Evolutionary conservation across 129 eudicot genomes (phyloP).

Genomic region (Flaveria bidentis): DNA sequence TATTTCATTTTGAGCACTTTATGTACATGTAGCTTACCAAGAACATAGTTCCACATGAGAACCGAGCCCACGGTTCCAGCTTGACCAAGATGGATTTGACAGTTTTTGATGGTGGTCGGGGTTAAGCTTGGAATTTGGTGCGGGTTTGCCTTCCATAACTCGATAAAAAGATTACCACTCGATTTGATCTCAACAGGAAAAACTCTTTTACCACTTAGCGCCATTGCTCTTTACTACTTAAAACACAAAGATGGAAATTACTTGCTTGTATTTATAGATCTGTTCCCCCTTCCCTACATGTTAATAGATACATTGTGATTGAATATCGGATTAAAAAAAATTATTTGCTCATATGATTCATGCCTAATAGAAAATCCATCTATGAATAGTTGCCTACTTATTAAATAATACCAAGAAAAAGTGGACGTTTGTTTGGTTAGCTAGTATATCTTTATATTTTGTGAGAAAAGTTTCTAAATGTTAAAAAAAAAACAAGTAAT

Average conservation of each 20-base stretch:
- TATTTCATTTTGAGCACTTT: too few species aligned
- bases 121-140: conserved; percentile 30
- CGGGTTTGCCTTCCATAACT: conserved; percentile 31
- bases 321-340: too few species aligned
- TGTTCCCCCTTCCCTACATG: not conserved
- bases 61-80: conserved; percentile 42
- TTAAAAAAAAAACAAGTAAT: not conserved
- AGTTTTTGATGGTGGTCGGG: conserved; percentile 36
- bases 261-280: conserved; percentile 13
- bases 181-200: conserved; percentile 30
- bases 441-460: too few species aligned
- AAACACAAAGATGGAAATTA: not conserved
- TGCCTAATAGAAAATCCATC: too few species aligned
- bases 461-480: not conserved
- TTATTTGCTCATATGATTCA: too few species aligned
- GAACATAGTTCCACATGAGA: conserved; percentile 42
- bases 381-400: not conserved
- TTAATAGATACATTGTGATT: not conserved
- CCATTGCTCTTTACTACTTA: conserved; percentile 7
- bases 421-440: too few species aligned
- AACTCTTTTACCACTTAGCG: conserved; percentile 23
- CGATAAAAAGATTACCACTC: conserved; percentile 36
- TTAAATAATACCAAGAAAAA: too few species aligned
- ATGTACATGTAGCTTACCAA: conserved; percentile 27
- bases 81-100: conserved; percentile 43